Conservation (phyloP, 2,329 filamentous ascomycete genomes). For the Didymella keratinophila region DNA sequence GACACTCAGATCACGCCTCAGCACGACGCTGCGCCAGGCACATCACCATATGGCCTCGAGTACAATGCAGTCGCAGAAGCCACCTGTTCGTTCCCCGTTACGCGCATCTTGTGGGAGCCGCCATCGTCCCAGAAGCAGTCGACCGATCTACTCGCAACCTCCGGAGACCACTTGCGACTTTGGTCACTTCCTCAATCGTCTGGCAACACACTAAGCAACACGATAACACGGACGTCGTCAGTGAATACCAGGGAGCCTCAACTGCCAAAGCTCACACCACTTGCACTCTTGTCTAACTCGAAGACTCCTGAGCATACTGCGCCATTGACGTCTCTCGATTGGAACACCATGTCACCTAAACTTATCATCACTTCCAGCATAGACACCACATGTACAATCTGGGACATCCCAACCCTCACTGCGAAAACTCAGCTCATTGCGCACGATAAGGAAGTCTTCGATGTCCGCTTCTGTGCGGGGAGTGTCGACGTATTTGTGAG, state of each 20-base stretch:
- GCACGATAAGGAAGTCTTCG: constrained; percentile 98
- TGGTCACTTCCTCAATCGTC: constrained; percentile 80
- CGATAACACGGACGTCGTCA: constrained; percentile 71
- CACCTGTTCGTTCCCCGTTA: constrained; percentile 97
- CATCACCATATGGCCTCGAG: constrained; percentile 79
- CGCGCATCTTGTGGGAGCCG: constrained; percentile 93
- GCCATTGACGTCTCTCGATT: constrained; percentile 93
- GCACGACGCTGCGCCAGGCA: constrained; percentile 71
- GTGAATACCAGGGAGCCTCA: constrained; percentile 66
- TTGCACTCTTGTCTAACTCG: constrained; percentile 93
- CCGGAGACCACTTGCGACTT: constrained; percentile 88
- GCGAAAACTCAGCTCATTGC: constrained; percentile 98
- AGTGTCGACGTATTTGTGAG: constrained; percentile 99
- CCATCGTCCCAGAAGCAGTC: constrained; percentile 94
- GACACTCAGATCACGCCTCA: constrained; percentile 82
- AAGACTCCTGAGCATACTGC: constrained; percentile 99
- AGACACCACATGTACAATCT: constrained; percentile 98
- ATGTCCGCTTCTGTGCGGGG: constrained; percentile 96
- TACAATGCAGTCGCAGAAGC: constrained; percentile 95
- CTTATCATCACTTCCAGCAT: constrained; percentile 99
- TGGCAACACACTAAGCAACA: constrained; percentile 69
- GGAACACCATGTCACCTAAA: constrained; percentile 96
- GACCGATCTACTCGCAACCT: constrained; percentile 92
- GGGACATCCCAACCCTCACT: constrained; percentile 97
- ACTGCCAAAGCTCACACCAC: constrained; percentile 84